Evolutionary conservation across 2,329 filamentous ascomycete species (phyloP).

Genomic region (Pseudohalonectria lignicola): DNA sequence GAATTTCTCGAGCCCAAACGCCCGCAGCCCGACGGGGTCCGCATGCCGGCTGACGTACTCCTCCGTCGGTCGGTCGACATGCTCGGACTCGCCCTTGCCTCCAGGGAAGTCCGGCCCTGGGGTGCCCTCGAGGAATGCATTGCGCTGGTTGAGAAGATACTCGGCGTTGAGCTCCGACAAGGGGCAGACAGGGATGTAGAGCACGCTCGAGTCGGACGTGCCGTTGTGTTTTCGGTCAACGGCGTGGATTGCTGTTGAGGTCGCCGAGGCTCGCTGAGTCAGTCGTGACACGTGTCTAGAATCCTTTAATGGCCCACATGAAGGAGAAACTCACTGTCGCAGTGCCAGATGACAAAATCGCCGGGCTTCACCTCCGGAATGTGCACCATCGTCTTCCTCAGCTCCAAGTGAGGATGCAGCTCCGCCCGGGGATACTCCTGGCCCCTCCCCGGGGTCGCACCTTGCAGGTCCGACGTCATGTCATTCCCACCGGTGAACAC

Average conservation of each 20-base stretch:
- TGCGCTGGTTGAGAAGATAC: constrained; percentile 60
- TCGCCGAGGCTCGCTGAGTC: constrained; percentile 1
- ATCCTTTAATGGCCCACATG: too few relatives aligned
- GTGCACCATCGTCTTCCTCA: constrained; percentile 60
- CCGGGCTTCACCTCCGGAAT: constrained; percentile 58
- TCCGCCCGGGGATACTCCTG: constrained; percentile 53
- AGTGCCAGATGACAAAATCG: constrained; percentile 78
- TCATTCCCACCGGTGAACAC: constrained; percentile 11
- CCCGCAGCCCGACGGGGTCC: constrained; percentile 22
- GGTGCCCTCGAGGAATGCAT: constrained; percentile 57
- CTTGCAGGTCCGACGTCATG: constrained; percentile 40
- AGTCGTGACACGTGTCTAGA: too few relatives aligned
- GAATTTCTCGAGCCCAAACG: constrained; percentile 34
- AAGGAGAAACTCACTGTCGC: constrained; percentile 42
- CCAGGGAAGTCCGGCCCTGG: constrained; percentile 63
- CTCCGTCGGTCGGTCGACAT: constrained; percentile 33
- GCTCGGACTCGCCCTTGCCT: constrained; percentile 53
- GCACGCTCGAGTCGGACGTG: constrained; percentile 62
- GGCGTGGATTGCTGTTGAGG: constrained; percentile 51
- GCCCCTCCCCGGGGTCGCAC: constrained; percentile 54
- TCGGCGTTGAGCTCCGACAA: constrained; percentile 63
- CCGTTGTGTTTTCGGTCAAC: constrained; percentile 74
- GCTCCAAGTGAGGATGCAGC: constrained; percentile 60
- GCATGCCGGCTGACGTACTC: constrained; percentile 22
- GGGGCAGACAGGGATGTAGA: constrained; percentile 85